These are phyloP conservation scores for Pulveroboletus ravenelii DNA, from an alignment of 768 basidiomycete species.

Conservation along the genomic window DNA sequence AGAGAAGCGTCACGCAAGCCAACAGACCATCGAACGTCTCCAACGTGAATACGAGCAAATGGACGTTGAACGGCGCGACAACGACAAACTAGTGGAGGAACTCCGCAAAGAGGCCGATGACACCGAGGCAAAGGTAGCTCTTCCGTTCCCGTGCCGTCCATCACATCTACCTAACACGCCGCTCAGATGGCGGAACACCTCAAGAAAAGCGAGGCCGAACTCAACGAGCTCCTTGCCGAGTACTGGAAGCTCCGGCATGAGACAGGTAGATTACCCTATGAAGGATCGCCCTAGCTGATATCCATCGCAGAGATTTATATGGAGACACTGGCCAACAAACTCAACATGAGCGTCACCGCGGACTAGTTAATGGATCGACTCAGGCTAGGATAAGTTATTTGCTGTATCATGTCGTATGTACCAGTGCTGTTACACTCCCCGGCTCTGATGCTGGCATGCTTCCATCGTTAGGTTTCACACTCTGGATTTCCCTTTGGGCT, in stretches of 20 bases:
- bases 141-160: neutral
- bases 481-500: constrained; percentile 33
- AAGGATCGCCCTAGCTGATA: neutral
- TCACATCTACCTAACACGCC: neutral
- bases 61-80: constrained; percentile 69
- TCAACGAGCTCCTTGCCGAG: constrained; percentile 77
- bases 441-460: neutral
- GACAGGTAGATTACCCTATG: constrained; percentile 46
- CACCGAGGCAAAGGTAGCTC: constrained; percentile 56
- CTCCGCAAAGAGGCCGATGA: constrained; percentile 65
- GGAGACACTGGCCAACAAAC: constrained; percentile 79
- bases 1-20: constrained; percentile 71
- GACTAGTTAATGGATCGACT: constrained; percentile 9
- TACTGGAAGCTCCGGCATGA: constrained; percentile 79
- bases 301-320: constrained; percentile 66
- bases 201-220: constrained; percentile 66
- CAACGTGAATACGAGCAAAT: constrained; percentile 78
- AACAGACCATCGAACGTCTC: constrained; percentile 68
- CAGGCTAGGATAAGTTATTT: constrained; percentile 12
- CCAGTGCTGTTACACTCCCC: constrained; percentile 1
- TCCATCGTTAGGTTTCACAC: constrained; percentile 8
- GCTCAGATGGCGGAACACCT: constrained; percentile 74
- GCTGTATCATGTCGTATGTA: constrained; percentile 16
- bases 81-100: constrained; percentile 76
- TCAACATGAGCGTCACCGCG: constrained; percentile 51